Percentiles rank a stretch among this genome's conserved stretches.
Evolutionary conservation across 768 basidiomycete genomes (phyloP).

Genomic region (Tephrocybe sp.): DNA sequence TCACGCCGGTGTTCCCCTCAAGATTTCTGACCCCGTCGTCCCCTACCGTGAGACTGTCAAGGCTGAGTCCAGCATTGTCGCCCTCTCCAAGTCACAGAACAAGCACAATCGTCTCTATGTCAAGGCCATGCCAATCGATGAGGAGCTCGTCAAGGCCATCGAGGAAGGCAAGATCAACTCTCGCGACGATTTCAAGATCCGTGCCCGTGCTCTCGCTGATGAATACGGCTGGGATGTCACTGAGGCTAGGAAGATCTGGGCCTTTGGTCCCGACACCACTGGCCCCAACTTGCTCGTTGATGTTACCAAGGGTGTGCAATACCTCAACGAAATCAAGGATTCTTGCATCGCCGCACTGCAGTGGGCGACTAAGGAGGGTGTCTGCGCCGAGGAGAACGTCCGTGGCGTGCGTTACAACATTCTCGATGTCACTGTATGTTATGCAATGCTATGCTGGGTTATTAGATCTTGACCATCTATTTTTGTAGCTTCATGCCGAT

Average conservation of each 20-base stretch:
- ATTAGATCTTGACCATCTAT: not conserved
- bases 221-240: slow-evolving; percentile 98
- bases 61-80: slow-evolving; percentile 91
- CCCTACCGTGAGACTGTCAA: slow-evolving; percentile 97
- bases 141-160: slow-evolving; percentile 91
- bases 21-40: slow-evolving; percentile 96
- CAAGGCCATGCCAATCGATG: slow-evolving; percentile 89
- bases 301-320: slow-evolving; percentile 98
- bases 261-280: slow-evolving; percentile 97
- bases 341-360: slow-evolving; percentile 98
- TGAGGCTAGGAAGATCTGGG: slow-evolving; percentile 99
- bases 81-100: slow-evolving; percentile 98
- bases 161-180: slow-evolving; percentile 80
- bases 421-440: slow-evolving; percentile 84
- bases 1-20: slow-evolving; percentile 97
- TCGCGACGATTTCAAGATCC: slow-evolving; percentile 96
- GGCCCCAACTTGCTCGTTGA: slow-evolving; percentile 97
- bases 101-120: slow-evolving; percentile 98
- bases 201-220: slow-evolving; percentile 93
- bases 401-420: slow-evolving; percentile 96
- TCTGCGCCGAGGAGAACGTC: slow-evolving; percentile 95
- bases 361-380: slow-evolving; percentile 99
- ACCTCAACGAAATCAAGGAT: slow-evolving; percentile 99
- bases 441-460: not conserved
- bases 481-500: slow-evolving; percentile 91